Percentiles rank a stretch among this genome's conserved stretches.
These are phyloP conservation scores for Podosphaera fusca DNA, from an alignment of 2,329 filamentous ascomycete genomes.

Conservation along the genomic window DNA sequence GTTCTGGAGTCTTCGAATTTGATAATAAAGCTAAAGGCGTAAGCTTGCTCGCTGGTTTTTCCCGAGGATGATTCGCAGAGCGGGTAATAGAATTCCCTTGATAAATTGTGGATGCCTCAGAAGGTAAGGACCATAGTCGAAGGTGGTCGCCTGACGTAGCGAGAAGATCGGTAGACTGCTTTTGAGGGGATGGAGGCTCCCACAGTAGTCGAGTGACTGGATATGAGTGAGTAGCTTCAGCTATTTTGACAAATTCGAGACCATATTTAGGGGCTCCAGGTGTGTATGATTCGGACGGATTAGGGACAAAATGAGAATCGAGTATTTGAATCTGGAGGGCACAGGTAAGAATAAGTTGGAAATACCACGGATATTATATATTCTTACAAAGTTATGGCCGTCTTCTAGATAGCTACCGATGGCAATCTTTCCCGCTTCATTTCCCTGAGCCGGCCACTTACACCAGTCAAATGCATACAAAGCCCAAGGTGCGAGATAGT, in stretches of 20 bases:
- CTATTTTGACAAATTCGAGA: conserved; percentile 78
- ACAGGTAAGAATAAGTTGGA: neutral
- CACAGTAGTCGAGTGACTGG: conserved; percentile 86
- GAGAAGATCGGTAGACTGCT: conserved; percentile 82
- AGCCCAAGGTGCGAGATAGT: conserved; percentile 83
- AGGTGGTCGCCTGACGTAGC: conserved; percentile 91
- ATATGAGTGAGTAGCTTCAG: conserved; percentile 93
- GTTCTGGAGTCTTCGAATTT: conserved; percentile 95
- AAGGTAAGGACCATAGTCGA: conserved; percentile 75
- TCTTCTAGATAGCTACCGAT: conserved; percentile 94
- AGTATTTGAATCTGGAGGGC: conserved; percentile 76
- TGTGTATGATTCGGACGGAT: conserved; percentile 42
- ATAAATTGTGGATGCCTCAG: conserved; percentile 30
- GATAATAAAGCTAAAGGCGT: conserved; percentile 82
- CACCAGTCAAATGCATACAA: conserved; percentile 98
- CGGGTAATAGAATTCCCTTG: conserved; percentile 44
- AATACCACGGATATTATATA: conserved; percentile 3
- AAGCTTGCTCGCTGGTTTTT: conserved; percentile 49
- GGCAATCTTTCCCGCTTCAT: conserved; percentile 74
- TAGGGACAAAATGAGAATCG: conserved; percentile 56
- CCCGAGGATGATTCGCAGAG: conserved; percentile 33
- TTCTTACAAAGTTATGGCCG: conserved; percentile 79
- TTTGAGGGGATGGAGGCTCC: conserved; percentile 87
- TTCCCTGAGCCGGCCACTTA: conserved; percentile 73
- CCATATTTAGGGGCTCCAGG: conserved; percentile 51